Percentiles rank a stretch among this genome's conserved stretches.
Evolutionary conservation across 192 early-diverging fungal species (phyloP).

Genomic region (Dispira parvispora): DNA sequence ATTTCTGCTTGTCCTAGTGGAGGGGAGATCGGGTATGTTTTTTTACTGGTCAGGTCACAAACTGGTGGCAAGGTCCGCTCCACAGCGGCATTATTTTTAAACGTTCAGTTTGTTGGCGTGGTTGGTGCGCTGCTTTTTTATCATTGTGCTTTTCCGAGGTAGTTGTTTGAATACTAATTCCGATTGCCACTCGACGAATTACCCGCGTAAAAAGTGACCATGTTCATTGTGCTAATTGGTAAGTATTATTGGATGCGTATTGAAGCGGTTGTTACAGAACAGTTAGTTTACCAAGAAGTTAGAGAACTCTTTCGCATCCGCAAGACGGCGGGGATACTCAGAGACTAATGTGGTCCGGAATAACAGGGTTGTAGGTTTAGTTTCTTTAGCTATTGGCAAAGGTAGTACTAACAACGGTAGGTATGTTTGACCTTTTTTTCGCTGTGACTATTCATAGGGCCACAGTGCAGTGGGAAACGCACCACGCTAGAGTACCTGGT

Average conservation of each 20-base stretch:
- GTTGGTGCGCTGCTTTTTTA: too few species aligned
- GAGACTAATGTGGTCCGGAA: background rate
- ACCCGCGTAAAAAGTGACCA: constrained; percentile 9
- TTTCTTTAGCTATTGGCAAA: background rate
- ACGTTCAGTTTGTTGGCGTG: too few species aligned
- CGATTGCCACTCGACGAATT: too few species aligned
- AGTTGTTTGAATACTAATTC: too few species aligned
- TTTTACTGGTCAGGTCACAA: too few species aligned
- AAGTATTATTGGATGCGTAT: constrained; percentile 9
- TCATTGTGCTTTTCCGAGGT: too few species aligned
- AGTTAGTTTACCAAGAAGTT: background rate
- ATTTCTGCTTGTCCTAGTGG: too few species aligned
- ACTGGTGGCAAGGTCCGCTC: too few species aligned
- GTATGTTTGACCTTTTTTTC: background rate
- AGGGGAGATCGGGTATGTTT: too few species aligned
- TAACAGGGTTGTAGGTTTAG: too few species aligned
- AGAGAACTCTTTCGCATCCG: background rate
- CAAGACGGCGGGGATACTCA: background rate
- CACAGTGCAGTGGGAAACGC: background rate
- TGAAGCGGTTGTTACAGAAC: background rate
- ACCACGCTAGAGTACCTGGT: constrained; percentile 6
- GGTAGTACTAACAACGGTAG: background rate
- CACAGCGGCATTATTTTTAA: too few species aligned
- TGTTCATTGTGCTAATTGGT: constrained; percentile 29
- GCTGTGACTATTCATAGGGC: background rate